Evolutionary conservation across 768 basidiomycete species (phyloP).

Genomic region (Mycena pura): DNA sequence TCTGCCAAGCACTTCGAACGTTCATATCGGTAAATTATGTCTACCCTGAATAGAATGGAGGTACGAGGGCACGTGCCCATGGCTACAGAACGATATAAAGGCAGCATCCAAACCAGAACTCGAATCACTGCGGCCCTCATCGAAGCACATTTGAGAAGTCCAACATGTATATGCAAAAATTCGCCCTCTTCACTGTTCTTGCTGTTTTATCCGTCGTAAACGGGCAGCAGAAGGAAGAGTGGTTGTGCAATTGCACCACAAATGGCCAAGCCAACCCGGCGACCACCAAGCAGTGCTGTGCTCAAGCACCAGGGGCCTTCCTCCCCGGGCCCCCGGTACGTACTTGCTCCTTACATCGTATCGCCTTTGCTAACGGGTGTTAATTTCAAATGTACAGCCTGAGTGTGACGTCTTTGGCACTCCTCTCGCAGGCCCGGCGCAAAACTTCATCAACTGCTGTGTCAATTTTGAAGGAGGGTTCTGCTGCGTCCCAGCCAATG

Average conservation of each 20-base stretch:
- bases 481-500: not conserved
- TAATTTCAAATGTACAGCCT: not conserved
- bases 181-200: slow-evolving; percentile 1
- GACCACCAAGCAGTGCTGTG: slow-evolving; percentile 1
- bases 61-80: not conserved
- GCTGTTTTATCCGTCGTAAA: not conserved
- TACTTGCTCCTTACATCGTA: not conserved
- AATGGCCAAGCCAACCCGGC: not conserved
- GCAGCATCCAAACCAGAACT: slow-evolving; percentile 2
- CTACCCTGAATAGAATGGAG: not conserved
- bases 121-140: not conserved
- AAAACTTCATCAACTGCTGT: slow-evolving; percentile 9
- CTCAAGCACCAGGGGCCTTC: not conserved
- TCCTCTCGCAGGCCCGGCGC: slow-evolving; percentile 6
- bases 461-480: not conserved
- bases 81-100: slow-evolving; percentile 1
- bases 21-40: slow-evolving; percentile 1
- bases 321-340: slow-evolving; percentile 1
- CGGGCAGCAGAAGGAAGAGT: slow-evolving; percentile 1
- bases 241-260: slow-evolving; percentile 7
- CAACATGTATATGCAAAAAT: slow-evolving; percentile 1
- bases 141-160: not conserved
- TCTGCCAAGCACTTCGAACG: not conserved
- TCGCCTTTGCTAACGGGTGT: not conserved
- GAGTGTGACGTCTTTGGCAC: not conserved